Evolutionary conservation across 495 filamentous ascomycete species (phyloP).

Genomic region (Poronia punctata): DNA sequence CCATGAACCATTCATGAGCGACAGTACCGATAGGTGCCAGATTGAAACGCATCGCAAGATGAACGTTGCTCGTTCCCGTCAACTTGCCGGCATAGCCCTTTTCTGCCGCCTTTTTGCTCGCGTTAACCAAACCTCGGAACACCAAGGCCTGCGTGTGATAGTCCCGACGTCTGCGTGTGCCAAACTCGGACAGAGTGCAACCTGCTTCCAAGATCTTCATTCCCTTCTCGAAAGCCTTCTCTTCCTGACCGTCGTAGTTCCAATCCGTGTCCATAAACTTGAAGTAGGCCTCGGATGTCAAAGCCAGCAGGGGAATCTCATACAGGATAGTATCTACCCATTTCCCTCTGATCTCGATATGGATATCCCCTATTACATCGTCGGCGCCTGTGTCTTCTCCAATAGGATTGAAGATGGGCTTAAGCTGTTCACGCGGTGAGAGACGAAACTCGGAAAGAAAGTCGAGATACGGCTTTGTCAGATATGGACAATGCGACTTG

Average conservation of each 20-base stretch:
- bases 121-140: slow-evolving; percentile 70
- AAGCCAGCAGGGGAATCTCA: slow-evolving; percentile 86
- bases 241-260: slow-evolving; percentile 76
- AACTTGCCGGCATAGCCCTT: slow-evolving; percentile 62
- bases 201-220: slow-evolving; percentile 67
- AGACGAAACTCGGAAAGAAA: slow-evolving; percentile 78
- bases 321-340: slow-evolving; percentile 98
- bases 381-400: slow-evolving; percentile 57
- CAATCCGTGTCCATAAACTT: slow-evolving; percentile 88
- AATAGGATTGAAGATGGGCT: slow-evolving; percentile 58
- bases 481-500: slow-evolving; percentile 71
- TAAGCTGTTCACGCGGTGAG: slow-evolving; percentile 70
- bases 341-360: slow-evolving; percentile 65
- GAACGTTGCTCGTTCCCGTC: slow-evolving; percentile 90
- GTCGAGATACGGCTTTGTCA: slow-evolving; percentile 66
- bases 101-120: slow-evolving; percentile 58
- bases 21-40: slow-evolving; percentile 84
- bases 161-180: slow-evolving; percentile 77
- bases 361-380: slow-evolving; percentile 63
- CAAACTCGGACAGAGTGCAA: slow-evolving; percentile 90
- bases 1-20: slow-evolving; percentile 99
- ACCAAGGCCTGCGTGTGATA: slow-evolving; percentile 93
- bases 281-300: slow-evolving; percentile 95
- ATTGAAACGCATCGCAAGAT: slow-evolving; percentile 87
- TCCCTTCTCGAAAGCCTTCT: slow-evolving; percentile 74